Conservation (phyloP, 495 filamentous ascomycete genomes). For the Entonaema liquescens region DNA sequence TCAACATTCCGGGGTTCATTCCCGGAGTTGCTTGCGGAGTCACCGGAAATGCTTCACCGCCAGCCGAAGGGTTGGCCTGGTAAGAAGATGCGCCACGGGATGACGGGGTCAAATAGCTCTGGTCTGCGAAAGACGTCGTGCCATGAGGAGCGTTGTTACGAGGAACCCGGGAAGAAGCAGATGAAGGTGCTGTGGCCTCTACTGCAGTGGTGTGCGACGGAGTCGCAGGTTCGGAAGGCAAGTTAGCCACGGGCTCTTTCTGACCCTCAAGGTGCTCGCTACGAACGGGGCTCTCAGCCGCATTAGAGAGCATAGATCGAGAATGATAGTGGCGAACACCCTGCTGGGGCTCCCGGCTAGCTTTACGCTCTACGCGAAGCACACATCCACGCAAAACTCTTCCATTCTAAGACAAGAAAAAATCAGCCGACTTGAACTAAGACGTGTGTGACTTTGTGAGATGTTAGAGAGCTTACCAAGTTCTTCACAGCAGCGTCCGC, state of each 20-base stretch:
- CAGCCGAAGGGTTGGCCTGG: not conserved
- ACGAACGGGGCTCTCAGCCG: not conserved
- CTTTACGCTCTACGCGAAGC: constrained; percentile 36
- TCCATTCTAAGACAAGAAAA: constrained; percentile 15
- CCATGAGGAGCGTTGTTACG: constrained; percentile 3
- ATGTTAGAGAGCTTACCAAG: constrained; percentile 30
- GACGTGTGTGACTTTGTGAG: not conserved
- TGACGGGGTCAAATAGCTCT: constrained; percentile 8
- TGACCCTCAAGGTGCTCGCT: not conserved
- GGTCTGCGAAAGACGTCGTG: not conserved
- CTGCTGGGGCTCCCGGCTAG: constrained; percentile 13
- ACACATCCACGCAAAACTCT: not conserved
- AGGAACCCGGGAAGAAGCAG: not conserved
- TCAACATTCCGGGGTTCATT: constrained; percentile 18
- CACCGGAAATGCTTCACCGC: constrained; percentile 2
- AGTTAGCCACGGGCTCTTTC: not conserved
- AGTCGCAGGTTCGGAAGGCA: constrained; percentile 5
- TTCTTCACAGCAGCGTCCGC: constrained; percentile 51
- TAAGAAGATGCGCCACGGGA: not conserved
- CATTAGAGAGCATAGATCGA: not conserved
- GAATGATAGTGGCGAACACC: not conserved
- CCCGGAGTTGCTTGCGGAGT: constrained; percentile 25
- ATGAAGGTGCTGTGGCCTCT: not conserved
- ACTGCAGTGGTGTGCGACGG: constrained; percentile 1
- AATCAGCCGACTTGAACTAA: constrained; percentile 5